These are phyloP conservation scores for Lichtheimia hyalospora DNA, from an alignment of 371 early-diverging fungal species.

Conservation along the genomic window DNA sequence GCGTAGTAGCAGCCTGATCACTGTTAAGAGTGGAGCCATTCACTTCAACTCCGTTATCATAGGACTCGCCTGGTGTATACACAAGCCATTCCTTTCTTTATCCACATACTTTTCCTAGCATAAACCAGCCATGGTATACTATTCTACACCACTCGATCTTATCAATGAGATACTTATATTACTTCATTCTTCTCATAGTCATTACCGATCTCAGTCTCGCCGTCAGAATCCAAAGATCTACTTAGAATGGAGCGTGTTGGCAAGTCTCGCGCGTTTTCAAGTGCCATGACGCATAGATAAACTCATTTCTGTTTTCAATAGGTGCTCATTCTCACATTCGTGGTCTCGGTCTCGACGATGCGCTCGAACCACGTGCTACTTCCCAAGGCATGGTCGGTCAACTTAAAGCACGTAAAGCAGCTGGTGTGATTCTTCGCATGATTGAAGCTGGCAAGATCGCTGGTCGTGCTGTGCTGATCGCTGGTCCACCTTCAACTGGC, in stretches of 20 bases:
- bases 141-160: no score
- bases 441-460: slow-evolving; percentile 96
- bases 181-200: slow-evolving; percentile 19
- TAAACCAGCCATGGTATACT: no score
- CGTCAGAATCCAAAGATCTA: slow-evolving; percentile 58
- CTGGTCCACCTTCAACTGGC: slow-evolving; percentile 98
- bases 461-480: slow-evolving; percentile 96
- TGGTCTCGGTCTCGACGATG: slow-evolving; percentile 89
- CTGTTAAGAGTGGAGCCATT: no score
- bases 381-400: slow-evolving; percentile 99
- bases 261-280: slow-evolving; percentile 19
- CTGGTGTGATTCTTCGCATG: slow-evolving; percentile 92
- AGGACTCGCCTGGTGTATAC: no score
- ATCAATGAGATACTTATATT: no score
- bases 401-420: slow-evolving; percentile 92
- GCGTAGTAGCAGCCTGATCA: no score
- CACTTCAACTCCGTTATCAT: no score
- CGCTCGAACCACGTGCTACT: slow-evolving; percentile 78
- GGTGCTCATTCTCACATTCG: slow-evolving; percentile 98
- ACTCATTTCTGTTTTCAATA: slow-evolving; percentile 21
- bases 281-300: not conserved
- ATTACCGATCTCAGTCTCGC: slow-evolving; percentile 38
- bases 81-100: no score
- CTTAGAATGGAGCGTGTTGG: slow-evolving; percentile 71
- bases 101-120: no score